phyloP scores from a whole-genome alignment of 495 filamentous ascomycete genomes.

The Xylaria telfairii region DNA sequence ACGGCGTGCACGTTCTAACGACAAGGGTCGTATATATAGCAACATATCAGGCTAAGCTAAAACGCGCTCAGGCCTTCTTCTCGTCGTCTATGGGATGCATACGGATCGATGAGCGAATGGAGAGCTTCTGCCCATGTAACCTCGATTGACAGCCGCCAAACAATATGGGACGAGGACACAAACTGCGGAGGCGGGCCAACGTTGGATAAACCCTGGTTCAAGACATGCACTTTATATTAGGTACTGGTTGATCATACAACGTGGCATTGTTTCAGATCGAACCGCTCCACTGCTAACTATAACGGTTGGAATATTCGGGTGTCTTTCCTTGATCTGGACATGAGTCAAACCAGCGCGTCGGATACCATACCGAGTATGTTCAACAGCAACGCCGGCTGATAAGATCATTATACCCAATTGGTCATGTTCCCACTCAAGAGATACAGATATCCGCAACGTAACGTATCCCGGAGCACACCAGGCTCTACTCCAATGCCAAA shows the following conservation, averaged over 20 bases:
- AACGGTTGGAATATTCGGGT: not conserved
- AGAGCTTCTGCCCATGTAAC: not conserved
- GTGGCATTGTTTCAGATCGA: not conserved
- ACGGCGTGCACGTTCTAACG: not conserved
- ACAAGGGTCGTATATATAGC: not conserved
- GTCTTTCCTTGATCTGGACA: not conserved
- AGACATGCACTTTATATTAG: not conserved
- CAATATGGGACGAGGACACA: not conserved
- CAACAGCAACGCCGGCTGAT: not conserved
- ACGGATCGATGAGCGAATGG: not conserved
- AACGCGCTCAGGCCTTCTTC: constrained; percentile 1
- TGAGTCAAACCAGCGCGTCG: not conserved
- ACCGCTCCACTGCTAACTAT: not conserved
- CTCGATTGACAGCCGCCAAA: not conserved
- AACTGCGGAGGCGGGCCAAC: not conserved
- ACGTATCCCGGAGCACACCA: not conserved
- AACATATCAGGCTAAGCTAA: constrained; percentile 5
- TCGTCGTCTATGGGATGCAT: not conserved
- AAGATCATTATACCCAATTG: not conserved
- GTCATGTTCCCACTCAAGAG: not conserved
- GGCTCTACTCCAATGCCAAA: not conserved
- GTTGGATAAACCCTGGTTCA: not conserved
- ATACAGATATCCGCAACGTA: not conserved
- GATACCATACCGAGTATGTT: not conserved
- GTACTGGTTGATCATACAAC: not conserved